phyloP scores from a whole-genome alignment of 2,329 filamentous ascomycete genomes.

The Aureobasidium sp. region DNA sequence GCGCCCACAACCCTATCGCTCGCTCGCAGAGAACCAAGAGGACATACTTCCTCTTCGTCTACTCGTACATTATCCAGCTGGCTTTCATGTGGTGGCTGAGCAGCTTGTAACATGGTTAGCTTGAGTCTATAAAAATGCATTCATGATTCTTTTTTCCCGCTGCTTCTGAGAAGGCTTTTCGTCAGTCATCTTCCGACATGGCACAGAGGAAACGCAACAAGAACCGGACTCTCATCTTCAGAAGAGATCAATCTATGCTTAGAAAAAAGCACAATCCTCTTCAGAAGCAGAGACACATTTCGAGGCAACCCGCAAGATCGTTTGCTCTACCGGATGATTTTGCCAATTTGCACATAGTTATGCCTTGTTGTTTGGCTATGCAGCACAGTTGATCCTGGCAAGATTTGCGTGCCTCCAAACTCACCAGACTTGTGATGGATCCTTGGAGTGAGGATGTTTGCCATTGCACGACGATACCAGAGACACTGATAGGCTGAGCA shows the following conservation, averaged over 20 bases:
- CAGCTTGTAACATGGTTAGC: conserved; percentile 28
- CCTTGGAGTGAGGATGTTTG: too few relatives aligned
- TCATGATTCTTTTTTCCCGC: background rate
- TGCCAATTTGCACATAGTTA: background rate
- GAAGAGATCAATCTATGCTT: background rate
- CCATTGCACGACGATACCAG: background rate
- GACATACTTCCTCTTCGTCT: conserved; percentile 87
- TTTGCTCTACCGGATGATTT: background rate
- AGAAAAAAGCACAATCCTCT: too few relatives aligned
- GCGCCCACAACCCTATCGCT: conserved; percentile 58
- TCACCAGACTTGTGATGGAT: too few relatives aligned
- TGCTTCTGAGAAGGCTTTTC: background rate
- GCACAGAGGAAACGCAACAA: background rate
- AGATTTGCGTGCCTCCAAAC: background rate
- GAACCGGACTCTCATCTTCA: background rate
- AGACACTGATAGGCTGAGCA: background rate
- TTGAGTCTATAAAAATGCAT: background rate
- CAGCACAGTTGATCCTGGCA: background rate
- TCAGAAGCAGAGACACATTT: background rate
- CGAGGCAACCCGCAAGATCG: background rate
- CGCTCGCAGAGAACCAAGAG: conserved; percentile 77
- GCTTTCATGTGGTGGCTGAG: conserved; percentile 84
- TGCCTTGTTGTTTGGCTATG: background rate
- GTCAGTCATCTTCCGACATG: background rate
- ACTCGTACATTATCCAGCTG: conserved; percentile 90